phyloP scores from a whole-genome alignment of 257 asterid species.

The Fraxinus pennsylvanica region DNA sequence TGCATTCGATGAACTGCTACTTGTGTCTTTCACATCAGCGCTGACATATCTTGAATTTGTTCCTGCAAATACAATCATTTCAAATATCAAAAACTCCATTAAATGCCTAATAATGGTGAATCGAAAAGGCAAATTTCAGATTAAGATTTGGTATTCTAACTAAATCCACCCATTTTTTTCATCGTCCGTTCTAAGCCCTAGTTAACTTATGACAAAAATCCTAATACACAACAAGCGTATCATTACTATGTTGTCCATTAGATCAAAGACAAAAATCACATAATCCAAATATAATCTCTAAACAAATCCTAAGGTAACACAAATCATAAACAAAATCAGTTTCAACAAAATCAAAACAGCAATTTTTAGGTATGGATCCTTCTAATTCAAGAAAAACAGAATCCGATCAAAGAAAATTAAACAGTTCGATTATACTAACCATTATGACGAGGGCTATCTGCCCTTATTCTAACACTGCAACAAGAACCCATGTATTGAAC shows the following conservation, averaged over 20 bases:
- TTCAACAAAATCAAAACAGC: neutral
- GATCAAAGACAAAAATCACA: neutral
- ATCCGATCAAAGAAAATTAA: neutral
- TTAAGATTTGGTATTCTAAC: neutral
- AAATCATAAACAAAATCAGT: constrained; percentile 5
- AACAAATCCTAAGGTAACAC: neutral
- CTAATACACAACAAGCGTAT: neutral
- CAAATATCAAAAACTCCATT: constrained; percentile 1
- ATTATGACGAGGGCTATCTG: constrained; percentile 66
- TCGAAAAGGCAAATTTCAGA: too few relatives aligned
- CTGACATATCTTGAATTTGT: constrained; percentile 35
- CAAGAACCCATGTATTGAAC: constrained; percentile 67
- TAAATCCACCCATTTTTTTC: neutral
- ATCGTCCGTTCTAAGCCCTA: neutral
- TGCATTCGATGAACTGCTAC: constrained; percentile 44
- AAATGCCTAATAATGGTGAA: neutral
- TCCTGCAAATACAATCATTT: constrained; percentile 33
- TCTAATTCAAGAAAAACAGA: neutral
- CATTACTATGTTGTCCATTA: neutral
- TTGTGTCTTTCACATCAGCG: constrained; percentile 40
- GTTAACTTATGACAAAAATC: neutral
- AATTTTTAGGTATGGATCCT: neutral
- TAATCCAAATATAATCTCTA: neutral
- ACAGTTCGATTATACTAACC: constrained; percentile 43
- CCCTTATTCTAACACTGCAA: constrained; percentile 65